A percentile compares a stretch with the other conserved stretches of the same genome.
These are phyloP conservation scores for Chlorella vulgaris DNA, from an alignment of 139 green algal genomes.

Conservation along the genomic window DNA sequence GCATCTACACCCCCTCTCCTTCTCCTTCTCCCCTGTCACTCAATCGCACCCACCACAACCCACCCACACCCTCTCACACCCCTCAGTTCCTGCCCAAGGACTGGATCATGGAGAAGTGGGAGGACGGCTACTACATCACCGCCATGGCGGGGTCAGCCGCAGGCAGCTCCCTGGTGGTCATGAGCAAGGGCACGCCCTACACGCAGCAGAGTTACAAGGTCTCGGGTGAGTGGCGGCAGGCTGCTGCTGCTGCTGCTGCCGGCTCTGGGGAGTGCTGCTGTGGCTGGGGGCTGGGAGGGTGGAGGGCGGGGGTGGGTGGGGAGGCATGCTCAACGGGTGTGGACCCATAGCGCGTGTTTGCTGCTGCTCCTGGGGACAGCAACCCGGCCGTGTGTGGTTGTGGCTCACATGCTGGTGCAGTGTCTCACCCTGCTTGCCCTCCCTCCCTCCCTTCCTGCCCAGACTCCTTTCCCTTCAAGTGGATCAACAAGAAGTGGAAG, in stretches of 20 bases:
- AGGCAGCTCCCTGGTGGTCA: constrained; percentile 87
- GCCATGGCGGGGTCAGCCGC: constrained; percentile 88
- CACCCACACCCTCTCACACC: no score
- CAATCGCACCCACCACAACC: no score
- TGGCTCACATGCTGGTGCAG: no score
- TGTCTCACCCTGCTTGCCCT: neutral
- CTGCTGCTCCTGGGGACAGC: no score
- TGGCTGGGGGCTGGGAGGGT: neutral
- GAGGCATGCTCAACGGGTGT: no score
- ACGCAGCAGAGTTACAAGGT: constrained; percentile 99
- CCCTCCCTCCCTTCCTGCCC: neutral
- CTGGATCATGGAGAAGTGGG: constrained; percentile 99
- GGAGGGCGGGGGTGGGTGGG: neutral
- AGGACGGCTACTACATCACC: constrained; percentile 99
- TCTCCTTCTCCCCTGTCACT: no score
- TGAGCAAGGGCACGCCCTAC: constrained; percentile 97
- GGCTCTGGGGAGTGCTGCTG: neutral
- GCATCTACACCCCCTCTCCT: no score
- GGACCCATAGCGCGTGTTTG: no score
- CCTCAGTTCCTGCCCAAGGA: constrained; percentile 97
- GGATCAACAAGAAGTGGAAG: constrained; percentile 99
- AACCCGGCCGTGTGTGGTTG: no score
- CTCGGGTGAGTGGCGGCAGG: constrained; percentile 33
- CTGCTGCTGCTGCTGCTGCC: no score
- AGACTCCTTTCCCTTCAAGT: constrained; percentile 99